Conservation (phyloP, 2,329 filamentous ascomycete genomes). For the Calonectria henricotiae region DNA sequence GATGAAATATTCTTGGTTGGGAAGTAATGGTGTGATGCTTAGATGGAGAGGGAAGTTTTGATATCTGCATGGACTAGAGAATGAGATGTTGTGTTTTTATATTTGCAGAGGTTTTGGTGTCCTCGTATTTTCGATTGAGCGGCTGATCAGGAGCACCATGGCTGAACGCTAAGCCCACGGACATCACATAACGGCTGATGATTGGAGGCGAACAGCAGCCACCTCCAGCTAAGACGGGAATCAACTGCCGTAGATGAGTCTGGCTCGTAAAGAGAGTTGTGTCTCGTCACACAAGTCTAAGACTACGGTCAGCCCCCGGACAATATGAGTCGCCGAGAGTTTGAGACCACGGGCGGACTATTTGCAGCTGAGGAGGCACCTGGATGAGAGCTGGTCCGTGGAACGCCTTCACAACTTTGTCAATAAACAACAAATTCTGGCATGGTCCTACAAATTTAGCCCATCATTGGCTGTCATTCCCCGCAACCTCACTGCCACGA, state of each 20-base stretch:
- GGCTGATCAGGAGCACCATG: background rate
- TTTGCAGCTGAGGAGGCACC: background rate
- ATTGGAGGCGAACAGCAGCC: background rate
- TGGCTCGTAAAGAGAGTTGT: background rate
- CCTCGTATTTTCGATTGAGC: conserved; percentile 2
- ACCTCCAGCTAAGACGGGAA: background rate
- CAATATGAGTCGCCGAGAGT: background rate
- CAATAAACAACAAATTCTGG: background rate
- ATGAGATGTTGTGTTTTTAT: background rate
- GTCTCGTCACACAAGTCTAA: background rate
- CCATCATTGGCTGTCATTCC: background rate
- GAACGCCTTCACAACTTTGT: conserved; percentile 1
- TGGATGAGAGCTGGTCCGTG: conserved; percentile 7
- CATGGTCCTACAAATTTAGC: background rate
- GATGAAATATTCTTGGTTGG: conserved; percentile 25
- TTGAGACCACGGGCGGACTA: background rate
- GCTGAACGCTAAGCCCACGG: conserved; percentile 9
- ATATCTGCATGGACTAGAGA: too few relatives aligned
- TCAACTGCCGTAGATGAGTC: background rate
- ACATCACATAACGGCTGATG: background rate
- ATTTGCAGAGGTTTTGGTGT: background rate
- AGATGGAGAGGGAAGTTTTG: background rate
- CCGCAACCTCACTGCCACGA: background rate
- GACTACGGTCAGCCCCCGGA: background rate
- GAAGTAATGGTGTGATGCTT: background rate